Base-by-base conservation (phyloP, 2,329 filamentous ascomycete genomes). In the Colletotrichum theobromicola region DNA sequence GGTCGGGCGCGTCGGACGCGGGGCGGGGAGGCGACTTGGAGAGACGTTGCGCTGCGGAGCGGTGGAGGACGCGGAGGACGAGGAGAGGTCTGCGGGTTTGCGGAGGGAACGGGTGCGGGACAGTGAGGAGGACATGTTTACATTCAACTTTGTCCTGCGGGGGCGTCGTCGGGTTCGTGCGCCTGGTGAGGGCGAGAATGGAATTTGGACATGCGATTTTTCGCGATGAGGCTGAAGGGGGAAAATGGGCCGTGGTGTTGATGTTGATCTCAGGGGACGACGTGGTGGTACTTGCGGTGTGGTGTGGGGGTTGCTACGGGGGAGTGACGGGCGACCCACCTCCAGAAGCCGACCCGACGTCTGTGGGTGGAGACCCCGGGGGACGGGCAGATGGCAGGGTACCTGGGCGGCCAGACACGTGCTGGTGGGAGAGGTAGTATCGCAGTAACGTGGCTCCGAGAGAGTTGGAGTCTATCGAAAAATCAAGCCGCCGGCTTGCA, bases 31-130 rank as follows among this genome's bases (percentile, higher is more conserved):
- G 10, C 75, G 65, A 24, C 68, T 75, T 6, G 75, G 75, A 7
- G 75, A 76, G 42, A 58, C 42, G 65, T 67, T 67, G 13, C 72
- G 68, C 8, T 37, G 60, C 21, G 53, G 18, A 7, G 57, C 37
- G 16, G 35, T 16, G 18, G 74, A 21, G 21, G 70, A 34, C 18
- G 68, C 8, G 12, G 70, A 58, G 7, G 70, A 26, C 15, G 71
- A 21, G 16, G 70, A 61, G 58, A 76, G 74, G 34, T 74, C 75
- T 37, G 75, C 74, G 7, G 84, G 87, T 73, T 87, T 87, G 42
- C 88, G 88, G 70, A 90, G 77, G 4, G 89, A 89, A 21, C 87
- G 85, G 34, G 87, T 83, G 67, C 88, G 86, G 67, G 85, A 82
- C 75, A 88, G 78, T 28, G 81, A 80, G 9, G 87, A 86, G 61